Percentiles rank a stretch among this genome's conserved stretches.
phyloP scores from a whole-genome alignment of 1,284 basidiomycete species.

The Ustilago hordei region DNA sequence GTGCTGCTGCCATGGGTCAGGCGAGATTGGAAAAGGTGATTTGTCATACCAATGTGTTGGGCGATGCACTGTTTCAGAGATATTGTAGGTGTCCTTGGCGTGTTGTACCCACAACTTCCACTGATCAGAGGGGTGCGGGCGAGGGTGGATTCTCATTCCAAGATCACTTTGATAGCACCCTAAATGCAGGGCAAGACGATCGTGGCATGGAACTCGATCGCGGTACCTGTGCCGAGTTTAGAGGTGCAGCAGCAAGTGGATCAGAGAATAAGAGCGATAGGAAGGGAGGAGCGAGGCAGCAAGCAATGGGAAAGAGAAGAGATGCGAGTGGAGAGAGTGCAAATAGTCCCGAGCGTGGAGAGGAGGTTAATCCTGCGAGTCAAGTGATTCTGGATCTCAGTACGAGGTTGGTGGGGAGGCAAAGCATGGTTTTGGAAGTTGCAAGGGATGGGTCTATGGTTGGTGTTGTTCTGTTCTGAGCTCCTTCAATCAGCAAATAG shows the following conservation, averaged over 20 bases:
- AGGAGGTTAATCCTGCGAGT: slow-evolving; percentile 12
- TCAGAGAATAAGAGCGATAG: not conserved
- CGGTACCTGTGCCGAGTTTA: slow-evolving; percentile 46
- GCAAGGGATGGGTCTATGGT: slow-evolving; percentile 44
- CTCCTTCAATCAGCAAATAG: not conserved
- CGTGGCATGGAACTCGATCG: slow-evolving; percentile 49
- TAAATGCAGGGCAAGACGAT: slow-evolving; percentile 28
- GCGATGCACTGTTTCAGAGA: slow-evolving; percentile 50
- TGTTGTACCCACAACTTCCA: not conserved
- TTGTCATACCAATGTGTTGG: slow-evolving; percentile 50
- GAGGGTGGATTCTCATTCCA: slow-evolving; percentile 26
- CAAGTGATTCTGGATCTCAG: slow-evolving; percentile 45
- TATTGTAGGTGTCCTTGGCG: slow-evolving; percentile 53
- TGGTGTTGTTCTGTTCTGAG: slow-evolving; percentile 40
- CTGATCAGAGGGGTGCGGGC: not conserved
- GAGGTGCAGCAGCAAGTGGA: slow-evolving; percentile 4
- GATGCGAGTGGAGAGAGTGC: slow-evolving; percentile 8
- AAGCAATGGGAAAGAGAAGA: too few relatives aligned
- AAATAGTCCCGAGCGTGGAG: slow-evolving; percentile 29
- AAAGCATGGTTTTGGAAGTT: slow-evolving; percentile 46
- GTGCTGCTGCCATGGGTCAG: slow-evolving; percentile 26
- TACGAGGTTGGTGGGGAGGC: slow-evolving; percentile 35
- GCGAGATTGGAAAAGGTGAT: slow-evolving; percentile 51
- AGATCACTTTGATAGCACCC: slow-evolving; percentile 41
- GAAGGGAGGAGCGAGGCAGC: slow-evolving; percentile 1